phyloP scores from a whole-genome alignment of 495 filamentous ascomycete species.

The Xylaria longipes region DNA sequence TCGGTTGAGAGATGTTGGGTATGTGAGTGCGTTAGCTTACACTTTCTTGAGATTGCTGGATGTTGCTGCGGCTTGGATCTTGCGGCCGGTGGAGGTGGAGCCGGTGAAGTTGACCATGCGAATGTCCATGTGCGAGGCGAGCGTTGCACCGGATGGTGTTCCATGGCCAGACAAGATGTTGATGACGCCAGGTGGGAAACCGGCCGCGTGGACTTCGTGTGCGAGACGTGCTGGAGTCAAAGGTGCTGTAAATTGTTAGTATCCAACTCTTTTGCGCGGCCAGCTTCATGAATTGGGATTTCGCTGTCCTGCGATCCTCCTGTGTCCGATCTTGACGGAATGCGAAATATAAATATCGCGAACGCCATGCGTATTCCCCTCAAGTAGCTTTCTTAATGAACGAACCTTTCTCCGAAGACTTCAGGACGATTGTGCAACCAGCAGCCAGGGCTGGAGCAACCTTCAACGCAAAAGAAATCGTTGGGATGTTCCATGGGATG shows the following conservation, averaged over 20 bases:
- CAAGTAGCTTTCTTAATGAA: no score
- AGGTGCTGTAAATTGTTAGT: no score
- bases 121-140: conserved; percentile 55
- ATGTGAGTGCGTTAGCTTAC: no score
- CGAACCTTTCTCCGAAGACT: conserved; percentile 59
- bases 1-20: no score
- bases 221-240: no score
- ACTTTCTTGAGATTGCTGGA: no score
- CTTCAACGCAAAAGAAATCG: conserved; percentile 57
- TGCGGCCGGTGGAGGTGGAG: conserved; percentile 49
- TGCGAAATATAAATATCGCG: no score
- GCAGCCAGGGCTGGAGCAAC: conserved; percentile 56
- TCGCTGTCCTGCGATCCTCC: no score
- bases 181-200: conserved; percentile 59
- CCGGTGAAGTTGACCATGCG: conserved; percentile 63
- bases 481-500: conserved; percentile 45
- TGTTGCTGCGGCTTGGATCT: conserved; percentile 23
- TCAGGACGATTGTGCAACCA: conserved; percentile 65
- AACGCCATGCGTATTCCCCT: no score
- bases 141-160: conserved; percentile 52
- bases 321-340: no score
- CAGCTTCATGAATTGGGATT: no score
- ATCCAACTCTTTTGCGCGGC: no score
- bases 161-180: conserved; percentile 61
- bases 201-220: conserved; percentile 49